Evolutionary conservation across 768 basidiomycete genomes (phyloP).

Genomic region (Mycena sanguinolenta): DNA sequence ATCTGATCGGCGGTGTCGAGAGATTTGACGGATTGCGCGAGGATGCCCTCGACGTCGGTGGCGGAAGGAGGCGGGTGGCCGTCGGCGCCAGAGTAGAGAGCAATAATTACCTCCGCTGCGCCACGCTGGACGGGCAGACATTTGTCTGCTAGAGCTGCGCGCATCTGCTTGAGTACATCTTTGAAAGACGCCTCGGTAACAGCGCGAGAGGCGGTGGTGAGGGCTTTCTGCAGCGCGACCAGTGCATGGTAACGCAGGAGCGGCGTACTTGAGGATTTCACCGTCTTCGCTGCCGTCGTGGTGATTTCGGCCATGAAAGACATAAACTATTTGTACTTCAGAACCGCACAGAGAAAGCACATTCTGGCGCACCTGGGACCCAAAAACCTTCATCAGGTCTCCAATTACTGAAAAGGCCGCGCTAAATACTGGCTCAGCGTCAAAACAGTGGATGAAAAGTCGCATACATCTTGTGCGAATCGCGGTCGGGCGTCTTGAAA

Average conservation of each 20-base stretch:
- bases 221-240: slow-evolving; percentile 79
- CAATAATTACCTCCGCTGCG: slow-evolving; percentile 76
- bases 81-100: slow-evolving; percentile 71
- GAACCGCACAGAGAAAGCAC: not conserved
- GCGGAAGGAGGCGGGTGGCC: slow-evolving; percentile 65
- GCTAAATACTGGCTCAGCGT: slow-evolving; percentile 51
- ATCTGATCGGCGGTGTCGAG: slow-evolving; percentile 64
- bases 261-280: slow-evolving; percentile 50
- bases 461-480: slow-evolving; percentile 75
- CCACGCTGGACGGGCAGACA: slow-evolving; percentile 88
- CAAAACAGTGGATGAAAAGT: not conserved
- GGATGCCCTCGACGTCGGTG: slow-evolving; percentile 83
- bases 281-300: slow-evolving; percentile 72
- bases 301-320: slow-evolving; percentile 93
- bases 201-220: slow-evolving; percentile 86
- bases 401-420: slow-evolving; percentile 90
- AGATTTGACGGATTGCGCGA: slow-evolving; percentile 76
- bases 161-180: slow-evolving; percentile 89
- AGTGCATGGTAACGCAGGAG: slow-evolving; percentile 88
- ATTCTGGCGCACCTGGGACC: slow-evolving; percentile 76
- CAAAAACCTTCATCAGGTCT: slow-evolving; percentile 88
- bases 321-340: slow-evolving; percentile 77
- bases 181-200: slow-evolving; percentile 82
- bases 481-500: slow-evolving; percentile 74
- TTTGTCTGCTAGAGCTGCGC: slow-evolving; percentile 82